phyloP scores from a whole-genome alignment of 2,329 filamentous ascomycete genomes.

The Ceratocystis harringtonii region DNA sequence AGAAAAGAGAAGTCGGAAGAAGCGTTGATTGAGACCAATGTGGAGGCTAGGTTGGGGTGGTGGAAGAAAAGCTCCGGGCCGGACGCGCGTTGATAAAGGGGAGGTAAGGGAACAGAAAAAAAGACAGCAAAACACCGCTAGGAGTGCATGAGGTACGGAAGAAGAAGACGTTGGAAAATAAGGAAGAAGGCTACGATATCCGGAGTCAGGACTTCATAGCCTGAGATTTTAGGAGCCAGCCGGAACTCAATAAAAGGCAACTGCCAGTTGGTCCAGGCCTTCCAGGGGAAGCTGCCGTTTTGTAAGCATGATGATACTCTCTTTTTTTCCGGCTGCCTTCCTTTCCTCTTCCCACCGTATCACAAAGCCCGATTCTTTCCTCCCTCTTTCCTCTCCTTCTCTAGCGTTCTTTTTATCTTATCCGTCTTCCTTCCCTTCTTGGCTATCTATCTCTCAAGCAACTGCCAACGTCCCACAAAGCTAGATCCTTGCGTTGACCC shows the following conservation, averaged over 20 bases:
- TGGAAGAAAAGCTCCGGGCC: not conserved
- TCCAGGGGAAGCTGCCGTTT: too few relatives aligned
- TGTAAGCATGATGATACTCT: too few relatives aligned
- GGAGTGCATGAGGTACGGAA: too few relatives aligned
- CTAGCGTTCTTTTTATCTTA: not conserved
- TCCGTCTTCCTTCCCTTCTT: constrained; percentile 1
- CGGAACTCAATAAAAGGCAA: not conserved
- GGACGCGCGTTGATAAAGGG: not conserved
- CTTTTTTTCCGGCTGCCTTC: too few relatives aligned
- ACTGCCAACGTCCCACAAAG: not conserved
- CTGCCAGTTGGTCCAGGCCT: not conserved
- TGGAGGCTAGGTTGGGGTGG: not conserved
- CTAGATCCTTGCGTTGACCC: not conserved
- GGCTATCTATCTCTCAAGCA: not conserved
- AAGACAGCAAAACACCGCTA: not conserved
- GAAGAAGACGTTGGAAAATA: not conserved
- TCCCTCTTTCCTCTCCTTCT: not conserved
- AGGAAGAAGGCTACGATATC: not conserved
- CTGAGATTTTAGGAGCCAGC: not conserved
- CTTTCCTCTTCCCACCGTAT: not conserved
- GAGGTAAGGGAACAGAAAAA: not conserved
- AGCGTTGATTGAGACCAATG: not conserved
- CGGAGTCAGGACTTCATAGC: not conserved
- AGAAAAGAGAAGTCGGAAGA: not conserved
- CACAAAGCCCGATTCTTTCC: not conserved